These are phyloP conservation scores for Crucihimalaya himalaica DNA, from an alignment of 345 rosid genomes.

Conservation along the genomic window DNA sequence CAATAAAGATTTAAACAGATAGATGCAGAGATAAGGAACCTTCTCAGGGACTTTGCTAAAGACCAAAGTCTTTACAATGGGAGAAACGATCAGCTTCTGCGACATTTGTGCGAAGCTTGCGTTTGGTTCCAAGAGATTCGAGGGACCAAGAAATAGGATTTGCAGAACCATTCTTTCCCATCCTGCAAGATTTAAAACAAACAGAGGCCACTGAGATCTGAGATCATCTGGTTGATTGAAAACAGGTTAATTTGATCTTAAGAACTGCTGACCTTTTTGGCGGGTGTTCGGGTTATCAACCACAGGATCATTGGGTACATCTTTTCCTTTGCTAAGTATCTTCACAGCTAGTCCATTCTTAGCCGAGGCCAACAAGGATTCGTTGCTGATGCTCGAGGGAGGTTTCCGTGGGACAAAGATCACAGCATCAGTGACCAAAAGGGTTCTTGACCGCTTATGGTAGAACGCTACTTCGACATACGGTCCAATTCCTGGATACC, in stretches of 20 bases:
- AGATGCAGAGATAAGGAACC: conserved; percentile 45
- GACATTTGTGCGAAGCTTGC: conserved; percentile 95
- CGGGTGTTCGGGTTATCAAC: conserved; percentile 66
- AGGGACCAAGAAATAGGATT: conserved; percentile 90
- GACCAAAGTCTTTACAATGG: conserved; percentile 89
- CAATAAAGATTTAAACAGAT: not conserved
- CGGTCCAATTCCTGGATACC: conserved; percentile 77
- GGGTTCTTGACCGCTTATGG: conserved; percentile 80
- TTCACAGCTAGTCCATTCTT: conserved; percentile 94
- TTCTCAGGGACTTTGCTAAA: conserved; percentile 98
- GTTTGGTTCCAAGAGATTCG: conserved; percentile 92
- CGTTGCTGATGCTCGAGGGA: conserved; percentile 76
- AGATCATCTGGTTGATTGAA: conserved; percentile 7
- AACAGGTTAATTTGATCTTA: conserved; percentile 4
- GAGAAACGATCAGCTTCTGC: conserved; percentile 90
- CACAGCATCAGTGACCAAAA: conserved; percentile 87
- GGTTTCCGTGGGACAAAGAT: conserved; percentile 81
- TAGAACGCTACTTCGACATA: conserved; percentile 95
- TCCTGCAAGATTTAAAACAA: conserved; percentile 51
- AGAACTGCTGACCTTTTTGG: conserved; percentile 65
- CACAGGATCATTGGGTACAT: conserved; percentile 79
- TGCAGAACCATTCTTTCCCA: conserved; percentile 99
- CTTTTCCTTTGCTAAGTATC: conserved; percentile 87
- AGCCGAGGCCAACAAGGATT: conserved; percentile 82
- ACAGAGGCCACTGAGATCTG: not conserved